phyloP scores from a whole-genome alignment of 1,139 yeast species.

The Torulaspora pretoriensis region DNA sequence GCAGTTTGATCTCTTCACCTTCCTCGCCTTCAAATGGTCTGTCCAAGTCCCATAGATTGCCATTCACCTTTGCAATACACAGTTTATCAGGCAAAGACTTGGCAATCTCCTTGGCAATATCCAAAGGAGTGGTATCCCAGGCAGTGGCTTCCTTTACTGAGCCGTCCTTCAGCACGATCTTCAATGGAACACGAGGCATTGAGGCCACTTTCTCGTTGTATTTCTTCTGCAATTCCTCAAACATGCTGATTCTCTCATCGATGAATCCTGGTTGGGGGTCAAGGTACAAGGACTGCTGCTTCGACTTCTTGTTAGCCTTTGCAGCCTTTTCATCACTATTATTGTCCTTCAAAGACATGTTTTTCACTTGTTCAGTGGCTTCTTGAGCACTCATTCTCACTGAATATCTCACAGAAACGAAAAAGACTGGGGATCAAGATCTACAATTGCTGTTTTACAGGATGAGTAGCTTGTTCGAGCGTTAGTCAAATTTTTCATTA shows the following conservation, averaged over 20 bases:
- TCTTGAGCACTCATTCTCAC: constrained; percentile 21
- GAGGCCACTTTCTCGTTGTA: constrained; percentile 68
- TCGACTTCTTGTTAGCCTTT: constrained; percentile 27
- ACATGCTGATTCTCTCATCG: constrained; percentile 70
- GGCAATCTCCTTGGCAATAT: constrained; percentile 78
- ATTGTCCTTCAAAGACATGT: constrained; percentile 44
- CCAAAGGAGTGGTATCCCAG: constrained; percentile 88
- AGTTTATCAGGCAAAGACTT: constrained; percentile 85
- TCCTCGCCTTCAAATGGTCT: constrained; percentile 76
- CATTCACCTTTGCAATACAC: constrained; percentile 87
- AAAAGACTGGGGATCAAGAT: neutral
- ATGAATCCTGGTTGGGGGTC: constrained; percentile 82
- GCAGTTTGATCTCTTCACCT: constrained; percentile 44
- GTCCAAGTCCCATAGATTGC: constrained; percentile 89
- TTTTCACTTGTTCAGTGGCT: constrained; percentile 50
- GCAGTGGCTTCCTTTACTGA: constrained; percentile 70
- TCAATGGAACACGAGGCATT: constrained; percentile 59
- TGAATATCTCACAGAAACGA: neutral
- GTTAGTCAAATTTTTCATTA: neutral
- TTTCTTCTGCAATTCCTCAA: constrained; percentile 75
- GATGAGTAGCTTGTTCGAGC: neutral
- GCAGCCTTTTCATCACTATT: constrained; percentile 10
- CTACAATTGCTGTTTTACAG: neutral
- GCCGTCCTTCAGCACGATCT: constrained; percentile 85
- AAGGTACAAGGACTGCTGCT: constrained; percentile 44